A percentile compares a stretch with the other conserved stretches of the same genome.
Evolutionary conservation across 2,329 filamentous ascomycete genomes (phyloP).

Genomic region (Trichoderma oligosporum): DNA sequence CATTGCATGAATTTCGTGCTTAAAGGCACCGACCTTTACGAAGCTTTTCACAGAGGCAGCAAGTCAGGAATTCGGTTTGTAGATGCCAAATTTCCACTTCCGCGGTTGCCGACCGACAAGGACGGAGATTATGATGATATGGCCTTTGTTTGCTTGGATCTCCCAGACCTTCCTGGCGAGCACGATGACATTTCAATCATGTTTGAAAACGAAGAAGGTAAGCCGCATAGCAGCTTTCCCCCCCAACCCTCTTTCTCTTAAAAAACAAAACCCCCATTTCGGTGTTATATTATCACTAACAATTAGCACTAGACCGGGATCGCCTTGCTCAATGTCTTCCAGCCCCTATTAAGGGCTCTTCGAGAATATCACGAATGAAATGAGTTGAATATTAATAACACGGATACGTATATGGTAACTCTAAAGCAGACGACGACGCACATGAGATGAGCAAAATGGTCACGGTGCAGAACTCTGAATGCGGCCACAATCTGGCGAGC

Average conservation of each 20-base stretch:
- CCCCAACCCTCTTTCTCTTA: no score
- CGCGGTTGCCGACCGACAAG: conserved; percentile 54
- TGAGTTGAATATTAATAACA: conserved; percentile 17
- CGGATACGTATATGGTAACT: conserved; percentile 7
- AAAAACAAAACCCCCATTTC: no score
- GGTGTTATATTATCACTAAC: neutral
- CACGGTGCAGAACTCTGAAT: neutral
- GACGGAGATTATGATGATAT: conserved; percentile 54
- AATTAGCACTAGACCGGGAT: conserved; percentile 47
- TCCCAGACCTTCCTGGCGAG: conserved; percentile 84
- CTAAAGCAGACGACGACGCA: neutral
- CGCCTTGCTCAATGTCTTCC: conserved; percentile 50
- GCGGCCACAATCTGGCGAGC: neutral
- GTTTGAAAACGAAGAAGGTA: conserved; percentile 76
- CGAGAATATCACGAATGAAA: conserved; percentile 32
- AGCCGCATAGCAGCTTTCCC: conserved; percentile 43
- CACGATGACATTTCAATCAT: conserved; percentile 85
- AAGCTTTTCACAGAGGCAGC: conserved; percentile 59
- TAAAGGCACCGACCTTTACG: conserved; percentile 79
- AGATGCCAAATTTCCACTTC: conserved; percentile 86
- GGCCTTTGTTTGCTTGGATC: conserved; percentile 78
- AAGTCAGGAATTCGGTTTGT: conserved; percentile 75
- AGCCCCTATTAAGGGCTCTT: conserved; percentile 51
- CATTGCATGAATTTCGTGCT: conserved; percentile 86
- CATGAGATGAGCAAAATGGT: neutral